phyloP scores from a whole-genome alignment of 2,329 filamentous ascomycete genomes.

The Leptographium flavum region DNA sequence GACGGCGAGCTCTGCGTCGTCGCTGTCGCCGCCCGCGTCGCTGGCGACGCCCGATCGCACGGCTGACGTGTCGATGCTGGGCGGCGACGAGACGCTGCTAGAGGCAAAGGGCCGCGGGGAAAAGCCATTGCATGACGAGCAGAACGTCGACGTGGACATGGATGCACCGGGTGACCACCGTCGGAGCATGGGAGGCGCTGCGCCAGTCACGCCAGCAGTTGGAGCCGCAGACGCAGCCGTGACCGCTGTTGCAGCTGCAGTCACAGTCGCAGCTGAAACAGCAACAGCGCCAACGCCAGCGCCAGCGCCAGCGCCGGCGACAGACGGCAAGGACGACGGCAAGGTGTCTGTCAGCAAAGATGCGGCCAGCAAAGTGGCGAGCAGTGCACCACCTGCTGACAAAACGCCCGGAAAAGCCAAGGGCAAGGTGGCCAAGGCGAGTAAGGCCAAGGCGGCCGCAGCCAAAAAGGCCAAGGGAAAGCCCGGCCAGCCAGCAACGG shows the following conservation, averaged over 20 bases:
- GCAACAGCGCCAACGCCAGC: not conserved
- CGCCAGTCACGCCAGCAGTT: slow-evolving; percentile 3
- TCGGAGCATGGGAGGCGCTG: slow-evolving; percentile 2
- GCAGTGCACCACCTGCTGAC: not conserved
- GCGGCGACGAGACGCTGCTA: not conserved
- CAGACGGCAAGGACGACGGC: not conserved
- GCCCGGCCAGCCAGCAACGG: not conserved
- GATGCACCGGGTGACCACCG: no score
- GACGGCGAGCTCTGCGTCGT: slow-evolving; percentile 15
- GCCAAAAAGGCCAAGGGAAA: no score
- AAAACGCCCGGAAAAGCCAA: not conserved
- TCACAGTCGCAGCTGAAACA: no score
- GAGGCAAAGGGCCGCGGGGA: slow-evolving; percentile 4
- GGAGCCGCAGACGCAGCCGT: slow-evolving; percentile 1
- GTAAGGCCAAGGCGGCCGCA: not conserved
- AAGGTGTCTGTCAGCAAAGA: not conserved
- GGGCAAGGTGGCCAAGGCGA: not conserved
- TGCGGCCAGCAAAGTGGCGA: not conserved
- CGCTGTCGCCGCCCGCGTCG: slow-evolving; percentile 20
- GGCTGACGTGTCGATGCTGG: not conserved
- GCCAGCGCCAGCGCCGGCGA: not conserved
- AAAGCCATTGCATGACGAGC: slow-evolving; percentile 6
- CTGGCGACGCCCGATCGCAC: slow-evolving; percentile 13
- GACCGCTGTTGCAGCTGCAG: no score
- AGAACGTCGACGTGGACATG: slow-evolving; percentile 3